Conservation (phyloP, 768 basidiomycete genomes). For the Pleurotus ostreatus region DNA sequence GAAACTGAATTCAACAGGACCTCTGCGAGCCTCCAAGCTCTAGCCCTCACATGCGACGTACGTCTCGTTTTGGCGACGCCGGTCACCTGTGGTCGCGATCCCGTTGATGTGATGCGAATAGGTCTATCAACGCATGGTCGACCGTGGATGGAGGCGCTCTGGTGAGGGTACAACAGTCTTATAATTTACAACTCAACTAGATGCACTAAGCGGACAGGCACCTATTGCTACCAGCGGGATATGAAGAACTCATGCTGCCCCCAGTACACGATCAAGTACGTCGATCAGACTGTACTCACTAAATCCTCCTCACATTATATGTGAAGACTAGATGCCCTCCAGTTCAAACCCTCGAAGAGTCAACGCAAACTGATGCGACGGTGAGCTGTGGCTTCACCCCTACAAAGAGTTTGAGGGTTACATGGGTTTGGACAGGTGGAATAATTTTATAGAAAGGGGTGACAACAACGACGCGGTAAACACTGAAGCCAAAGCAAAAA, state of each 20-base stretch:
- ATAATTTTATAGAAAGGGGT: constrained; percentile 17
- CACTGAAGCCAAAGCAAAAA: constrained; percentile 24
- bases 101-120: constrained; percentile 20
- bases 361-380: constrained; percentile 74
- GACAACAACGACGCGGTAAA: constrained; percentile 30
- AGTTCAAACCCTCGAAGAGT: constrained; percentile 67
- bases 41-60: constrained; percentile 53
- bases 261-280: constrained; percentile 88
- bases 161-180: constrained; percentile 28
- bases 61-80: constrained; percentile 6
- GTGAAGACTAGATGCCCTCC: constrained; percentile 57
- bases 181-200: too few relatives aligned
- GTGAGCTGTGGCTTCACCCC: constrained; percentile 26
- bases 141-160: constrained; percentile 82
- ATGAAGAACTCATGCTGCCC: constrained; percentile 83
- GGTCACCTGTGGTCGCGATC: not conserved
- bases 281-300: not conserved
- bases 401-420: not conserved
- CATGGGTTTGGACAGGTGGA: constrained; percentile 50
- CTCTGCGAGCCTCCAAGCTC: constrained; percentile 44
- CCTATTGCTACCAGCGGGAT: constrained; percentile 87
- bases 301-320: not conserved
- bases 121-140: constrained; percentile 81
- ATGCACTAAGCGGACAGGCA: too few relatives aligned
- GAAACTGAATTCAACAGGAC: constrained; percentile 36